A percentile compares a stretch with the other conserved stretches of the same genome.
phyloP scores from a whole-genome alignment of 2,329 filamentous ascomycete species.

The Epichloe elymi region DNA sequence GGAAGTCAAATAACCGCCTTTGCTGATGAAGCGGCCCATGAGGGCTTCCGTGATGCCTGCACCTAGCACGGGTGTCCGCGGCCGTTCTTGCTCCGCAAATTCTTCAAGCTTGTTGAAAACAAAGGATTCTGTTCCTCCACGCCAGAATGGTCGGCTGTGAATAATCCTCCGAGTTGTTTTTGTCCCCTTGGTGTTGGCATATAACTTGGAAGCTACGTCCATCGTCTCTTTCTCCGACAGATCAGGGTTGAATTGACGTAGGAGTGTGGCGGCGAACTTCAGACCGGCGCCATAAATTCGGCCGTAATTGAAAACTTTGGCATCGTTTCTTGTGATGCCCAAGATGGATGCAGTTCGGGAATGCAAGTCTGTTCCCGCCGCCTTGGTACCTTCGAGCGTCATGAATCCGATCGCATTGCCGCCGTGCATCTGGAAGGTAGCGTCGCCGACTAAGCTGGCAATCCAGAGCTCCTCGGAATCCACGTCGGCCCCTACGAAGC shows the following conservation, averaged over 20 bases:
- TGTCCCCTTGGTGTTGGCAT: conserved; percentile 78
- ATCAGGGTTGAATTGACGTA: conserved; percentile 84
- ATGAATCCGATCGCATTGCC: conserved; percentile 98
- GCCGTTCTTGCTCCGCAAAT: conserved; percentile 87
- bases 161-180: conserved; percentile 66
- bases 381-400: conserved; percentile 93
- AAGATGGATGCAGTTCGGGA: conserved; percentile 86
- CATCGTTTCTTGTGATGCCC: conserved; percentile 87
- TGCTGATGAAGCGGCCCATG: conserved; percentile 75
- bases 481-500: conserved; percentile 92
- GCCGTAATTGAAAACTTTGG: conserved; percentile 97
- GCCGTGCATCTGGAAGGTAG: conserved; percentile 87
- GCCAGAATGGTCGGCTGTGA: conserved; percentile 73
- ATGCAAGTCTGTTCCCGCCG: conserved; percentile 85
- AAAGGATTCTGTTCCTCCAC: conserved; percentile 90
- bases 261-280: conserved; percentile 79
- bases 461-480: conserved; percentile 98
- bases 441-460: conserved; percentile 85
- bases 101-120: conserved; percentile 98
- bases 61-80: conserved; percentile 81
- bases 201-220: conserved; percentile 65
- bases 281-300: conserved; percentile 96
- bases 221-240: conserved; percentile 69
- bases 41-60: conserved; percentile 94
- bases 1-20: conserved; percentile 85